Conservation (phyloP, 371 early-diverging fungal genomes). For the Mucor lusitanicus region DNA sequence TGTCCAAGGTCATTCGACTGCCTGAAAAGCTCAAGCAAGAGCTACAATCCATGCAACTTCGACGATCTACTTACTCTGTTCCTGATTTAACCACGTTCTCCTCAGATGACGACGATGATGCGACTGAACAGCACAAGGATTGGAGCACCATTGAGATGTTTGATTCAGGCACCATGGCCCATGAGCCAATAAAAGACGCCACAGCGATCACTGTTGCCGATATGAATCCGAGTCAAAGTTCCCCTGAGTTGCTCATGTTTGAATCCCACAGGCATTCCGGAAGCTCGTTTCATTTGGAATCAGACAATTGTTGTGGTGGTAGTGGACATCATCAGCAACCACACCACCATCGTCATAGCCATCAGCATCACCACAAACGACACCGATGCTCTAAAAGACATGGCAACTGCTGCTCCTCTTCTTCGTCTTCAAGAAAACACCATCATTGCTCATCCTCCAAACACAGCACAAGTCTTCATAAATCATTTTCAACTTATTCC, state of each 20-base stretch:
- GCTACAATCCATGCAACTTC: constrained; percentile 17
- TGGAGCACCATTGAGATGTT: constrained; percentile 5
- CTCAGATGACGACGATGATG: background rate
- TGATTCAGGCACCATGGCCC: background rate
- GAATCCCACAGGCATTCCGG: background rate
- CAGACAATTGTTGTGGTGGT: background rate
- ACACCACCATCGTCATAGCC: background rate
- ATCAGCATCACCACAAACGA: background rate
- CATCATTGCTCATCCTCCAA: background rate
- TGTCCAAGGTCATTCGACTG: background rate
- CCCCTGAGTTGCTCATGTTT: background rate
- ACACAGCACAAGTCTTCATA: background rate
- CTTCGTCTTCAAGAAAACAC: background rate
- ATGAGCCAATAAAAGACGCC: background rate
- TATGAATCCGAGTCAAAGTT: background rate
- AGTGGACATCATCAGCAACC: background rate
- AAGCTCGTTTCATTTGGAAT: background rate
- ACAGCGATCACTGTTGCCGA: background rate
- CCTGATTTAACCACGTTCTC: constrained; percentile 15
- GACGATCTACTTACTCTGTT: constrained; percentile 22
- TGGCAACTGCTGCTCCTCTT: background rate
- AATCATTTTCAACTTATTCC: background rate
- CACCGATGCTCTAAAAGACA: background rate
- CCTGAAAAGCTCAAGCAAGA: constrained; percentile 24
- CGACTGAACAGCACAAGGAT: background rate